A percentile compares a stretch with the other conserved stretches of the same genome.
Conservation (phyloP, 805 yeast genomes). For the Pichia paraexigua region DNA sequence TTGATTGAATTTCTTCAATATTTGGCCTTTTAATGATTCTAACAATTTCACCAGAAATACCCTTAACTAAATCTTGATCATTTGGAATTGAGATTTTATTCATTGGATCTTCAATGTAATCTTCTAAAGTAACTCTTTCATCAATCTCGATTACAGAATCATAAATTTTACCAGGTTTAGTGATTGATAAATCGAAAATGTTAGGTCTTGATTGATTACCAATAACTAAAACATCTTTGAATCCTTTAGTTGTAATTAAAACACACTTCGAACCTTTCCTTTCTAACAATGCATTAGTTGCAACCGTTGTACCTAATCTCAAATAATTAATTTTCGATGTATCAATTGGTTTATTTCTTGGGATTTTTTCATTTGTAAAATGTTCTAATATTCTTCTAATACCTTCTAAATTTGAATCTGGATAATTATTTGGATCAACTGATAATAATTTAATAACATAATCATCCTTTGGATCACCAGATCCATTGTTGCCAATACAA, state of each 20-base stretch:
- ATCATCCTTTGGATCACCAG: conserved; percentile 44
- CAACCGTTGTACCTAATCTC: conserved; percentile 92
- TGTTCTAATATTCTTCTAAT: conserved; percentile 68
- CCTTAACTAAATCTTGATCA: conserved; percentile 36
- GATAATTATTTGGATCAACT: conserved; percentile 81
- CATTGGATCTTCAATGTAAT: conserved; percentile 67
- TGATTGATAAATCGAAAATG: conserved; percentile 75
- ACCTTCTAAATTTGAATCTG: conserved; percentile 91
- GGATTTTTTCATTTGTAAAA: conserved; percentile 45
- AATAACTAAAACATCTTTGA: conserved; percentile 69
- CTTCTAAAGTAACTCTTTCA: conserved; percentile 83
- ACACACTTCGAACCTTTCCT: conserved; percentile 89
- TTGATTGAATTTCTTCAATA: conserved; percentile 31
- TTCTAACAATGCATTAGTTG: conserved; percentile 90
- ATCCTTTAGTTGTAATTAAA: conserved; percentile 80
- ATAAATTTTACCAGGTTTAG: conserved; percentile 64
- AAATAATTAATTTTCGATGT: conserved; percentile 57
- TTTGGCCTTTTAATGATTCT: conserved; percentile 49
- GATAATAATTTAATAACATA: conserved; percentile 72
- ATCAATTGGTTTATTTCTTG: conserved; percentile 54
- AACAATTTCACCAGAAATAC: conserved; percentile 63
- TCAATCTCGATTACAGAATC: conserved; percentile 75
- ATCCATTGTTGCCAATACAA: conserved; percentile 46
- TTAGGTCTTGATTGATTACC: conserved; percentile 92
- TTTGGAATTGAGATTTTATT: conserved; percentile 19